Evolutionary conservation across 192 early-diverging fungal species (phyloP), one percentile per base, ranked within the genome.

Genomic region (Physocladia obscura): DNA sequence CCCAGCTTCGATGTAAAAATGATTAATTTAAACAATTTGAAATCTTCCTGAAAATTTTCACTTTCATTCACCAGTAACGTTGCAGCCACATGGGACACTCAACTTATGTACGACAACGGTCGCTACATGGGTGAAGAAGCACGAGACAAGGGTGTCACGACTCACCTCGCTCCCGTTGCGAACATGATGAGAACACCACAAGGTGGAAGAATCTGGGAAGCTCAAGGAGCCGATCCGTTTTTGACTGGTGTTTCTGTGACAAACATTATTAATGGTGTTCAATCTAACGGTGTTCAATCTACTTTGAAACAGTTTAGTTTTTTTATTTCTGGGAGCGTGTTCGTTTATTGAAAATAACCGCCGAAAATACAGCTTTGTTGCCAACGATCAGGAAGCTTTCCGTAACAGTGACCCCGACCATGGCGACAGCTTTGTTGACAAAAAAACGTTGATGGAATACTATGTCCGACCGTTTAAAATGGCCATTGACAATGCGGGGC

Each of bases 371-470:
- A 85, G 70, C 80, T 82, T 74, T 32, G 52, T 82, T 48, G 73
- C 37, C 6, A 85, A 85, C 73, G 84, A 85, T 57, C 84, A 85
- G 50, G 84, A 85, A 57, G 49, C 62, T 22, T 69, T 52, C 40
- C 71, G 84, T 26, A 1, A 13, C 1, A 22, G 47, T 24, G 51
- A 44, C 22, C 59, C 60, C 1, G 69, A 77, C n/a, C 40, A 44
- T n/a, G 40, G 40, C 8, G 40, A 44, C 40, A 13, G 11, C n/a
- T 13, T 44, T 44, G 57, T 87, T 22, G 86, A 87, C 57, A 74
- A 79, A 38, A 58, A 86, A 52, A 84, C 87, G 1, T 60, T 90
- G 4, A 88, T 87, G 67, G 88, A 89, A 70, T 47, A 90, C 2
- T 89, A 89, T 64, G 24, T 85, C 2, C 73, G 57, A 49, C 85